Percentiles rank a stretch among this genome's conserved stretches.
These are phyloP conservation scores for Lactifluus hygrophoroides DNA, from an alignment of 768 basidiomycete genomes.

Conservation along the genomic window DNA sequence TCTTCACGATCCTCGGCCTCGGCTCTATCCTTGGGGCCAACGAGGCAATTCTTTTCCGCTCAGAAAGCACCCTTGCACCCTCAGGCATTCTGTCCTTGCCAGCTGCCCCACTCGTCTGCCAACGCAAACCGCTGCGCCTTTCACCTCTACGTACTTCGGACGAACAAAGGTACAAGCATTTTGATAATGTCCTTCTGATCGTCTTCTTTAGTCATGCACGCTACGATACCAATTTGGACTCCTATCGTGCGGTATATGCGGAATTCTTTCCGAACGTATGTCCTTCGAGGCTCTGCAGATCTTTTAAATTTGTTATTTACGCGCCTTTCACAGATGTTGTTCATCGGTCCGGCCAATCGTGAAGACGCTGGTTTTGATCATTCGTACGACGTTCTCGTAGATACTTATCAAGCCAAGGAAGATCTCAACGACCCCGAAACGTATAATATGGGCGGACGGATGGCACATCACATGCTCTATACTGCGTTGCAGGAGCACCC, in stretches of 20 bases:
- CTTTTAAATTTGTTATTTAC: neutral
- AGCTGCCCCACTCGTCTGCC: constrained; percentile 12
- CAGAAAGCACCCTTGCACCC: neutral
- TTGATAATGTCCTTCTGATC: constrained; percentile 36
- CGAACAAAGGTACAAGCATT: constrained; percentile 28
- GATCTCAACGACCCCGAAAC: constrained; percentile 30
- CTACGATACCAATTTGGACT: constrained; percentile 40
- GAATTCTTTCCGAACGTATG: constrained; percentile 44
- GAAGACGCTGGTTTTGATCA: constrained; percentile 40
- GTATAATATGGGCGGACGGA: constrained; percentile 40
- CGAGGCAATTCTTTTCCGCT: neutral
- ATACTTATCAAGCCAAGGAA: constrained; percentile 39
- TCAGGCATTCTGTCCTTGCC: constrained; percentile 4
- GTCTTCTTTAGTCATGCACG: constrained; percentile 45
- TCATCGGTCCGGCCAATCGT: constrained; percentile 38
- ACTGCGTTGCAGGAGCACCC: constrained; percentile 35
- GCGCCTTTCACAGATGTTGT: constrained; percentile 32
- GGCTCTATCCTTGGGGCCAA: constrained; percentile 8
- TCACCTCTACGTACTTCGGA: constrained; percentile 11
- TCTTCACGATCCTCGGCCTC: constrained; percentile 5
- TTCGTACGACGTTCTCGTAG: constrained; percentile 43
- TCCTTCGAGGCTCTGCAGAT: neutral
- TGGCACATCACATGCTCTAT: constrained; percentile 49
- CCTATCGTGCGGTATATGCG: constrained; percentile 37
- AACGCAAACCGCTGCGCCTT: constrained; percentile 22